Evolutionary conservation across 495 filamentous ascomycete genomes (phyloP).

Genomic region (Darksidea phi): DNA sequence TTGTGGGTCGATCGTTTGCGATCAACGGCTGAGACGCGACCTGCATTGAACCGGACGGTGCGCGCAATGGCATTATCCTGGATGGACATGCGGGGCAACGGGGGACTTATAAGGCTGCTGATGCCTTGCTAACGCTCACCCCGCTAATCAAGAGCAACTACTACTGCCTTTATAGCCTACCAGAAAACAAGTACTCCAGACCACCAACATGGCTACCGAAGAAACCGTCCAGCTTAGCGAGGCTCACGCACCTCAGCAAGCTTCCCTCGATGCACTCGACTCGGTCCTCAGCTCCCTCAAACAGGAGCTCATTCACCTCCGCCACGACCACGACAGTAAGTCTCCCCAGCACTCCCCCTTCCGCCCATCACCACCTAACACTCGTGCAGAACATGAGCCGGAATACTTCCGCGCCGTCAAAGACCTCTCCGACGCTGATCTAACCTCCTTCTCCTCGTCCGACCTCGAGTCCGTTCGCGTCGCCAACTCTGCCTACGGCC

Average conservation of each 20-base stretch:
- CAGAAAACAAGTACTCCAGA: neutral
- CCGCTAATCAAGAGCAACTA: neutral
- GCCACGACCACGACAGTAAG: slow-evolving; percentile 44
- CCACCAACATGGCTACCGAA: slow-evolving; percentile 49
- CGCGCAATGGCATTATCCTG: slow-evolving; percentile 18
- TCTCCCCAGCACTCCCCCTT: slow-evolving; percentile 2
- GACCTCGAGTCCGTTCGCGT: slow-evolving; percentile 52
- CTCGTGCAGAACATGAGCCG: slow-evolving; percentile 46
- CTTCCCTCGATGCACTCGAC: slow-evolving; percentile 52
- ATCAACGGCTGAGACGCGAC: slow-evolving; percentile 16
- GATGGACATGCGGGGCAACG: slow-evolving; percentile 5
- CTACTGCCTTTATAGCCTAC: neutral
- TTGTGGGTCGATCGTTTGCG: neutral
- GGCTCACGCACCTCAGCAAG: slow-evolving; percentile 52
- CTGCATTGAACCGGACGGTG: slow-evolving; percentile 7
- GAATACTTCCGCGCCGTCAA: slow-evolving; percentile 50
- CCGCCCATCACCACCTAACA: neutral
- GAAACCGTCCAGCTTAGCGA: slow-evolving; percentile 53
- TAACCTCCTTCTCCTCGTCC: slow-evolving; percentile 48
- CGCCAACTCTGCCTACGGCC: slow-evolving; percentile 53
- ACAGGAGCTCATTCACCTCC: slow-evolving; percentile 51
- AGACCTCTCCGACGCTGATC: slow-evolving; percentile 48
- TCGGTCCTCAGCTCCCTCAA: slow-evolving; percentile 52
- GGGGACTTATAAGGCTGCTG: slow-evolving; percentile 29
- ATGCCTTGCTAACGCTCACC: neutral